Percentiles rank a stretch among this genome's conserved stretches.
These are phyloP conservation scores for Chloropicon primus DNA, from an alignment of 139 green algal species.

Conservation along the genomic window DNA sequence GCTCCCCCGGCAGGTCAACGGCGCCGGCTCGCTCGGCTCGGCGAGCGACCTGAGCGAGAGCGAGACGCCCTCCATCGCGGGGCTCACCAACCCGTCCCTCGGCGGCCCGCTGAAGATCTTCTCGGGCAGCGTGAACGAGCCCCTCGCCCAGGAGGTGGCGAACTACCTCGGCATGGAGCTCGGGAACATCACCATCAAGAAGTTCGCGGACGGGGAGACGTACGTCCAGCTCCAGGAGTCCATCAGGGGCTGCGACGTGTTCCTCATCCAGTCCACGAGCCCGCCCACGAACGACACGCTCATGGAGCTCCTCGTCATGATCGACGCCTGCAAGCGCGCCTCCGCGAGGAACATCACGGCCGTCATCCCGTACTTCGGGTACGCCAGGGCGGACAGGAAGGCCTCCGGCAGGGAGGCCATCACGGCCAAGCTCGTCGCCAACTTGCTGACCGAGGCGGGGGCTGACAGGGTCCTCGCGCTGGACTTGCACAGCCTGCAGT, in stretches of 20 bases:
- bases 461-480: constrained; percentile 83
- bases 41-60: neutral
- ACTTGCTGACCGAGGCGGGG: constrained; percentile 95
- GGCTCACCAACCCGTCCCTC: neutral
- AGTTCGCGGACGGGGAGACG: constrained; percentile 97
- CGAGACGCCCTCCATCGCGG: neutral
- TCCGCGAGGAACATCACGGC: constrained; percentile 90
- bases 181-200: constrained; percentile 85
- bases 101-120: constrained; percentile 39
- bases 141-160: constrained; percentile 75
- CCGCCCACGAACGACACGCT: constrained; percentile 93
- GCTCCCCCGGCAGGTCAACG: neutral
- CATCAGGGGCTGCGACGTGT: constrained; percentile 97
- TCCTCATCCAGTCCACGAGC: constrained; percentile 90
- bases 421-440: constrained; percentile 94
- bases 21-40: neutral
- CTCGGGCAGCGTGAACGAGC: constrained; percentile 64
- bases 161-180: constrained; percentile 92
- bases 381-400: constrained; percentile 90
- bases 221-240: constrained; percentile 91
- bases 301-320: constrained; percentile 95
- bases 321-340: constrained; percentile 84
- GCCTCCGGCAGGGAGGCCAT: constrained; percentile 82
- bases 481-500: constrained; percentile 77
- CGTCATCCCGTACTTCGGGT: constrained; percentile 72